phyloP scores from a whole-genome alignment of 768 basidiomycete genomes.

The Podaxis sp. region DNA sequence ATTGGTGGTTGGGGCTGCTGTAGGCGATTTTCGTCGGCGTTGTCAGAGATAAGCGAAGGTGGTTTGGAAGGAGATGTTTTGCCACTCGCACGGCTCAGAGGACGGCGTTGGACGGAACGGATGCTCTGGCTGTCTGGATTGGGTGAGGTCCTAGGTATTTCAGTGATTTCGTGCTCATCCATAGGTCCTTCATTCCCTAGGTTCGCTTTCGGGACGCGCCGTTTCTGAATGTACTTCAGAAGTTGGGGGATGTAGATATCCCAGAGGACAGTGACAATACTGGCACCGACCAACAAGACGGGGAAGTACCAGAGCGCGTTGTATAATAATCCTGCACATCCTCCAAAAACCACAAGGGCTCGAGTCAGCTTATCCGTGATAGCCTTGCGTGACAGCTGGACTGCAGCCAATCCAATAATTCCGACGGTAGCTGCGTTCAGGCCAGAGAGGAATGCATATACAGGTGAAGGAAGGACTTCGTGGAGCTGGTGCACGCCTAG shows the following conservation, averaged over 20 bases:
- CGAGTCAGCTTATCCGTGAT: slow-evolving; percentile 46
- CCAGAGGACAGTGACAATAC: slow-evolving; percentile 38
- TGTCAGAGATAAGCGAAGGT: slow-evolving; percentile 1
- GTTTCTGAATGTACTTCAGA: neutral
- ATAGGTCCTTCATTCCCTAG: neutral
- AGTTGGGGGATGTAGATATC: slow-evolving; percentile 28
- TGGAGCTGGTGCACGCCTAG: slow-evolving; percentile 43
- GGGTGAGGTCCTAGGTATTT: neutral
- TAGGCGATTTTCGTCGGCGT: neutral
- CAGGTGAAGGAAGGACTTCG: slow-evolving; percentile 41
- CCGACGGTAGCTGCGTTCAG: slow-evolving; percentile 57
- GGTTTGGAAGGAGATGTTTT: slow-evolving; percentile 8
- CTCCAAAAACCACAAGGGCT: slow-evolving; percentile 40
- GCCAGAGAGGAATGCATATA: slow-evolving; percentile 51
- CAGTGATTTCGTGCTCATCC: slow-evolving; percentile 2
- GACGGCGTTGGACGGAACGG: slow-evolving; percentile 4
- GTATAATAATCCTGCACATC: slow-evolving; percentile 48
- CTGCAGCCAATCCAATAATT: slow-evolving; percentile 50
- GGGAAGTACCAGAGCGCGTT: slow-evolving; percentile 55
- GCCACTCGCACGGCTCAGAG: neutral
- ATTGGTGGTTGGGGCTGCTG: slow-evolving; percentile 14
- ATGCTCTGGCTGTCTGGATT: slow-evolving; percentile 13
- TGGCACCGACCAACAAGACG: slow-evolving; percentile 41
- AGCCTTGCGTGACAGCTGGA: slow-evolving; percentile 43
- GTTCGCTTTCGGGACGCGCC: neutral